phyloP scores from a whole-genome alignment of 140 eudicot species.

The Ambrosia hybrid region DNA sequence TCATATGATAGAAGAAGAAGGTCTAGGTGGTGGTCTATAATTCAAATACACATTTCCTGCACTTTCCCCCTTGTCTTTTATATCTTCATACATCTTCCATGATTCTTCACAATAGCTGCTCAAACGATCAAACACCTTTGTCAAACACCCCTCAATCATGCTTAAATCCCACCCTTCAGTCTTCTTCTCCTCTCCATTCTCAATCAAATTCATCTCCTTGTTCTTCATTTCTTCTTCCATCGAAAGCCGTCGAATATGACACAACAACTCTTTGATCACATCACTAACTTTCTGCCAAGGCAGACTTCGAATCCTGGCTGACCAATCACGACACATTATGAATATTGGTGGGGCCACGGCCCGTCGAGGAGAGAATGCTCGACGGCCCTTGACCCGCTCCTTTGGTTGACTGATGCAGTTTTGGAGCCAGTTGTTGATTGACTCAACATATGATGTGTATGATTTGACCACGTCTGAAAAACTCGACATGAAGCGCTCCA shows the following conservation, averaged over 20 bases:
- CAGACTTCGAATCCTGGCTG: conserved; percentile 56
- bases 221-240: conserved; percentile 37
- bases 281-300: conserved; percentile 68
- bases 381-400: conserved; percentile 60
- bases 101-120: conserved; percentile 82
- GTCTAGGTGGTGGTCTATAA: conserved; percentile 54
- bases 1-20: conserved; percentile 43
- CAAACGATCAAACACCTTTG: conserved; percentile 72
- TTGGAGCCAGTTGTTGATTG: conserved; percentile 88
- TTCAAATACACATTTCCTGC: conserved; percentile 63
- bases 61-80: conserved; percentile 58
- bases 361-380: conserved; percentile 77
- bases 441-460: conserved; percentile 59
- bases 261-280: conserved; percentile 50
- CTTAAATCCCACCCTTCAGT: conserved; percentile 37
- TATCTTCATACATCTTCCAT: conserved; percentile 71
- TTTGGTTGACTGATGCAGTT: conserved; percentile 74
- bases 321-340: conserved; percentile 74
- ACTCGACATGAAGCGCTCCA: conserved; percentile 73
- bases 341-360: conserved; percentile 79
- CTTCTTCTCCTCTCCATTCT: conserved; percentile 27
- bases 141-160: conserved; percentile 56
- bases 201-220: conserved; percentile 26
- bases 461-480: conserved; percentile 71
- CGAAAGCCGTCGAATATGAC: conserved; percentile 45